These are phyloP conservation scores for Magnolia kwangsiensis DNA, from an alignment of 164 flowering plant species.

Conservation along the genomic window DNA sequence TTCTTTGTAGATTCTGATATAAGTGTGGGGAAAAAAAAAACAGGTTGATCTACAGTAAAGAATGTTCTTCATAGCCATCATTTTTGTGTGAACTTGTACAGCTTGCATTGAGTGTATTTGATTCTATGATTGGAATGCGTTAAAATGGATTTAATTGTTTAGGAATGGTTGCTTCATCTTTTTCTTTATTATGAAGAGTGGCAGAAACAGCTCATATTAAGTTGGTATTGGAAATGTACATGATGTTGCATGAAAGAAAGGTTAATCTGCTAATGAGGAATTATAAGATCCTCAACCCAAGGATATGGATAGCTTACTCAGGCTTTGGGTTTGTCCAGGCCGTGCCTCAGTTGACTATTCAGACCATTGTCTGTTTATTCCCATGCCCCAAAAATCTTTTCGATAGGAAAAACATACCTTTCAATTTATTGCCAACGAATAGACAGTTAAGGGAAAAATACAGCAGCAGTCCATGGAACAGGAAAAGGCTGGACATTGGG, in stretches of 20 bases:
- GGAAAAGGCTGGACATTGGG: no score
- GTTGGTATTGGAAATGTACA: neutral
- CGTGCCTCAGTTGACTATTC: no score
- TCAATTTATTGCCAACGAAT: no score
- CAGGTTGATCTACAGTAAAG: neutral
- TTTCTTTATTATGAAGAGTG: neutral
- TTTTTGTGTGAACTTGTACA: neutral
- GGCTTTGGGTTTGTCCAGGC: neutral
- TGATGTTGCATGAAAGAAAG: neutral
- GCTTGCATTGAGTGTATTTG: neutral
- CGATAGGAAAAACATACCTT: no score
- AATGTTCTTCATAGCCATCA: neutral
- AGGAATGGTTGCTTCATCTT: neutral
- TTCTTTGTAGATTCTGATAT: neutral
- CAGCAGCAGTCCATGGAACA: no score
- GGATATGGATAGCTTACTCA: neutral
- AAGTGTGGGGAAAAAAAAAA: neutral
- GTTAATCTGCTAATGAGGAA: neutral
- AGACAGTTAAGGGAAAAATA: no score
- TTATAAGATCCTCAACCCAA: neutral
- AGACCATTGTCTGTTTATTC: no score
- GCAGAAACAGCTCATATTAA: neutral
- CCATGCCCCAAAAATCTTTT: no score
- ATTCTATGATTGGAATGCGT: neutral
- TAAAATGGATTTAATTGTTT: no score